Evolutionary conservation across 331 rosid genomes (phyloP).

Genomic region (Cydonia oblonga): DNA sequence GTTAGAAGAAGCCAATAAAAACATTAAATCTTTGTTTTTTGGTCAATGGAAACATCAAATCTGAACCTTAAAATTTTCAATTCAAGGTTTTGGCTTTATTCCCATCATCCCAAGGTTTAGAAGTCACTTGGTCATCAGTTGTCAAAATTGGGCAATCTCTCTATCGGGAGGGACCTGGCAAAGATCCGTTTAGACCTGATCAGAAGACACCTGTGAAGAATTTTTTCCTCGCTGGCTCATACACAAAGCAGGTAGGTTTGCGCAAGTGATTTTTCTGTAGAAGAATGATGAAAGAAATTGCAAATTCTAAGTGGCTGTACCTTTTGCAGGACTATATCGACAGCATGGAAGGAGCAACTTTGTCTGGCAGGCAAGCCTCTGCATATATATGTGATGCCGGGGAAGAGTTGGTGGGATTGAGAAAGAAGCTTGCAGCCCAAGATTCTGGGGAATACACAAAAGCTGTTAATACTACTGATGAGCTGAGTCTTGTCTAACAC

Average conservation of each 20-base stretch:
- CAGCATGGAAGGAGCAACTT: constrained; percentile 99
- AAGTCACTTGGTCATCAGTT: constrained; percentile 92
- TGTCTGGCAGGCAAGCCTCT: constrained; percentile 87
- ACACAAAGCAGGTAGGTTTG: constrained; percentile 66
- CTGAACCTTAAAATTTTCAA: neutral
- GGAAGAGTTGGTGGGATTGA: constrained; percentile 60
- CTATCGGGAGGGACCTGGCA: constrained; percentile 91
- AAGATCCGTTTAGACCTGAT: constrained; percentile 93
- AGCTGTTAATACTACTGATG: constrained; percentile 44
- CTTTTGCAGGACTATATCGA: constrained; percentile 83
- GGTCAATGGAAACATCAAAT: neutral
- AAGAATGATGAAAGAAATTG: neutral
- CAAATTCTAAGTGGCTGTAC: neutral
- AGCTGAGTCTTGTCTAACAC: constrained; percentile 60
- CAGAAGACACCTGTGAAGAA: constrained; percentile 88
- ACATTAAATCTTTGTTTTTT: no score
- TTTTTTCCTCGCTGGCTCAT: constrained; percentile 94
- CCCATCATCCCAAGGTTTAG: constrained; percentile 95
- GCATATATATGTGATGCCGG: constrained; percentile 79
- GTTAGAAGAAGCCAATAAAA: neutral
- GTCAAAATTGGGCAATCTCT: constrained; percentile 94
- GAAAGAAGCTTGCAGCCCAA: constrained; percentile 43
- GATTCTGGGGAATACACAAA: constrained; percentile 22
- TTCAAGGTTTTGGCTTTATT: constrained; percentile 62
- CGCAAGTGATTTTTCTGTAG: neutral